Conservation (phyloP, 495 filamentous ascomycete genomes). For the Talaromyces stipitatus region DNA sequence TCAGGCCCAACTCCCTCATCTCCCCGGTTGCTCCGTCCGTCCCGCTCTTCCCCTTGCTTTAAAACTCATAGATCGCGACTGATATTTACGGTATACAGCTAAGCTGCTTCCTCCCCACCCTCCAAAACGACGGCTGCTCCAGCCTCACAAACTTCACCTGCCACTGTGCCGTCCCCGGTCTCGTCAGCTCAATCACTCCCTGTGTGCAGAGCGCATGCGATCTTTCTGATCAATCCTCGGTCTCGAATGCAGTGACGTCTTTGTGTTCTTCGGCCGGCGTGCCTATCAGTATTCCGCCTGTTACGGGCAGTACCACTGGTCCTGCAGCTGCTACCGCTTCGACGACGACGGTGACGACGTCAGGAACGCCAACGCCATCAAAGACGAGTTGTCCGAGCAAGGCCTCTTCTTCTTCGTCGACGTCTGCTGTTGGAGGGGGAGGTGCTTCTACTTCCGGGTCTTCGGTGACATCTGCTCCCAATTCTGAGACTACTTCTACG, state of each 20-base stretch:
- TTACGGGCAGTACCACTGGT: slow-evolving; percentile 11
- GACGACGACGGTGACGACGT: background rate
- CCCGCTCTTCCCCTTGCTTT: background rate
- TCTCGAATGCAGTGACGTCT: slow-evolving; percentile 26
- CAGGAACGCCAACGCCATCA: background rate
- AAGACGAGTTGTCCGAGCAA: background rate
- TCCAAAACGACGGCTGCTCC: slow-evolving; percentile 36
- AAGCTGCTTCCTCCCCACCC: slow-evolving; percentile 32
- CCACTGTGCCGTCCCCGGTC: slow-evolving; percentile 39
- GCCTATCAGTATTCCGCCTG: slow-evolving; percentile 30
- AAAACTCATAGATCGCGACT: background rate
- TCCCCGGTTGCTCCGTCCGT: slow-evolving; percentile 40
- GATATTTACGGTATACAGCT: slow-evolving; percentile 20
- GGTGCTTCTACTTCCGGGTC: slow-evolving; percentile 7
- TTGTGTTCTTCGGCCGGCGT: slow-evolving; percentile 29
- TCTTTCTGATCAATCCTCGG: slow-evolving; percentile 29
- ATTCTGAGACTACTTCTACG: slow-evolving; percentile 2
- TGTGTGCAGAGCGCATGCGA: slow-evolving; percentile 37
- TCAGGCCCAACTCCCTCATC: slow-evolving; percentile 30
- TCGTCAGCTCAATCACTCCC: slow-evolving; percentile 32
- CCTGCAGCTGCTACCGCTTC: background rate
- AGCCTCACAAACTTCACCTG: slow-evolving; percentile 40
- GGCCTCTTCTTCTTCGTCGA: slow-evolving; percentile 8
- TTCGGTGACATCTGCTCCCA: too few species aligned
- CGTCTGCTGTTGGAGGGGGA: too few species aligned